Base-by-base conservation (phyloP, 768 basidiomycete genomes). In the Lactarius sp. region DNA sequence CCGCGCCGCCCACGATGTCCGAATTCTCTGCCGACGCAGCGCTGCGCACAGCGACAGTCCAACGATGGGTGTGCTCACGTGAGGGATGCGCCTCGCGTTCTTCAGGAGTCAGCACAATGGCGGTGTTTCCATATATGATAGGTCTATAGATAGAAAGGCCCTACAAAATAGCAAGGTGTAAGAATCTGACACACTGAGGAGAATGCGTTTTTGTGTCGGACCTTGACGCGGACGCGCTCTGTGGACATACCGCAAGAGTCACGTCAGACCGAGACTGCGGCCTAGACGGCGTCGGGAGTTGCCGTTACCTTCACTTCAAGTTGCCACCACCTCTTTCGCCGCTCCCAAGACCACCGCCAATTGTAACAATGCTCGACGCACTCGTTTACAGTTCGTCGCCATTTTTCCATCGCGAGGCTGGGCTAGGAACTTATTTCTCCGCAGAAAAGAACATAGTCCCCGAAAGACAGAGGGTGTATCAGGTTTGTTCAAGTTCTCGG, bases 101-200 rank as follows among this genome's bases (percentile, higher is more conserved):
- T 69, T 85, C 83, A 16, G 82, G 76, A 0, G 84, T 87, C 65
- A 99, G 74, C 59, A 93, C 84, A 0, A 83, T 80, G 37, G 96
- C 92, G 13, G 88, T 90, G 73, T 98, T 98, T 53, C 97, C 97
- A 76, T 98, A 98, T 64, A 98, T 91, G 68, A 99, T 85, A 1
- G 95, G 92, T 54, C 97, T 82, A 72, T 85, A 85, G 56, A 98
- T 91, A 67, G 84, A 89, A 47, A 95, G 77, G 41, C 94, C 94
- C 93, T 96, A 69, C 4, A 42, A 39, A 36, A 69, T 56, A 58
- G 42, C 22, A 31, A 39, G 31, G 16, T 34, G 44, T 62, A 54
- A 47, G 47, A 20, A 18, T 5, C 14, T 44, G 58, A 41, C 14
- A 3, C 3, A 18, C 36, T 55, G 65, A 57, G 62, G 67, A 53